phyloP scores from a whole-genome alignment of 2,329 filamentous ascomycete genomes.

The Fusarium austroafricanum region DNA sequence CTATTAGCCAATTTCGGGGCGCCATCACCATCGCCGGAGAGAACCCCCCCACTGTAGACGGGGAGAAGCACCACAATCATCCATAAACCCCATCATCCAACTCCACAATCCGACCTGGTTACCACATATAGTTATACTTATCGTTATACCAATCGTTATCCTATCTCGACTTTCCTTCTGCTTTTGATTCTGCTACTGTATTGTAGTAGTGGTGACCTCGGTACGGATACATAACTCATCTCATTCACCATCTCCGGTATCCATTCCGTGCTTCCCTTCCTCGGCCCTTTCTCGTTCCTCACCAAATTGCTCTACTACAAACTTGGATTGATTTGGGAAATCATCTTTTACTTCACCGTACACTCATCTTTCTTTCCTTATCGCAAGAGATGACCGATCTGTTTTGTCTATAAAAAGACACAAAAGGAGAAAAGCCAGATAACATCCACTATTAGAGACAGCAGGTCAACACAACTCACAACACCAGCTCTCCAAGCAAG shows the following conservation, averaged over 20 bases:
- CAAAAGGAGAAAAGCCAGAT: constrained; percentile 3
- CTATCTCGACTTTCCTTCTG: constrained; percentile 7
- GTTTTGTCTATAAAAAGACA: background rate
- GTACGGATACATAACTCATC: constrained; percentile 9
- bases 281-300: constrained; percentile 40
- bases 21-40: constrained; percentile 29
- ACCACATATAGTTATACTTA: constrained; percentile 8
- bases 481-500: background rate
- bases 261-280: constrained; percentile 38
- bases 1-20: constrained; percentile 19
- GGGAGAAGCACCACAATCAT: constrained; percentile 31
- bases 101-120: constrained; percentile 35
- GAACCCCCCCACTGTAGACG: constrained; percentile 23
- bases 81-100: constrained; percentile 13
- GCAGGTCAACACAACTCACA: constrained; percentile 15
- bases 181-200: background rate
- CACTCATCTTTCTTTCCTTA: background rate
- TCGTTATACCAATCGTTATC: background rate
- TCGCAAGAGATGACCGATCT: background rate
- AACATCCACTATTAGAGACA: constrained; percentile 25
- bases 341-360: background rate
- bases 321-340: constrained; percentile 18
- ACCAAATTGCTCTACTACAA: constrained; percentile 23
- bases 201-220: constrained; percentile 17
- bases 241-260: constrained; percentile 18